Evolutionary conservation across 2,329 filamentous ascomycete species (phyloP), one percentile per base, ranked within the genome.

Genomic region (Chrysoporthe cubensis): DNA sequence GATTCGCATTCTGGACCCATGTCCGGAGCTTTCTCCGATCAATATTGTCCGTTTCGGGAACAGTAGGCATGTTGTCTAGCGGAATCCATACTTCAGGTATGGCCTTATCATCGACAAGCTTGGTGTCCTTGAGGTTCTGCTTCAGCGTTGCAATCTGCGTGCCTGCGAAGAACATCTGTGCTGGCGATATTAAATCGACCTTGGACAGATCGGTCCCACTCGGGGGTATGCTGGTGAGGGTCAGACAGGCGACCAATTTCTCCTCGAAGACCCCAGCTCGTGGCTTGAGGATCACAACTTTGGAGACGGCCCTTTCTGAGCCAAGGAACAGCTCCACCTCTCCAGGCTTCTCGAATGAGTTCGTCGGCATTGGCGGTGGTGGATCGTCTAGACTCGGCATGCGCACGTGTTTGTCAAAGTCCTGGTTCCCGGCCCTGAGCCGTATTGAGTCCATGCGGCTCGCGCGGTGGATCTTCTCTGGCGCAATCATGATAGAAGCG

Each of bases 1-100:
- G 80, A 68, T 83, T 83, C 59, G 83, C 80, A 70, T 86, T 86
- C 74, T 86, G 84, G 37, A 82, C 81, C 85, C 85, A 87, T 3
- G 82, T 85, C 67, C 84, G 83, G 56, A 87, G 71, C 66, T 77
- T 79, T 43, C 83, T 78, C 54, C 79, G 76, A 71, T 85, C 78
- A 61, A 80, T 74, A 26, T 78, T 75, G 16, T 80, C 81, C 14
- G 75, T 71, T 0, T 77, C 75, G 59, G 78, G 78, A n/a, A 80
- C 64, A 6, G 52, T 59, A 7, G 83, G 83, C 78, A 86, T 83
- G 57, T 75, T 76, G 60, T 81, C 78, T 64, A 86, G 73, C 3
- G 82, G 78, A 21, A 86, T 77, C 83, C 84, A 87, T 9, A 84
- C 75, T 62, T 80, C 78, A 1, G 84, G 84, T 1, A 81, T 71